Base-by-base conservation (phyloP, 768 basidiomycete species). In the Boletus sensibilis region DNA sequence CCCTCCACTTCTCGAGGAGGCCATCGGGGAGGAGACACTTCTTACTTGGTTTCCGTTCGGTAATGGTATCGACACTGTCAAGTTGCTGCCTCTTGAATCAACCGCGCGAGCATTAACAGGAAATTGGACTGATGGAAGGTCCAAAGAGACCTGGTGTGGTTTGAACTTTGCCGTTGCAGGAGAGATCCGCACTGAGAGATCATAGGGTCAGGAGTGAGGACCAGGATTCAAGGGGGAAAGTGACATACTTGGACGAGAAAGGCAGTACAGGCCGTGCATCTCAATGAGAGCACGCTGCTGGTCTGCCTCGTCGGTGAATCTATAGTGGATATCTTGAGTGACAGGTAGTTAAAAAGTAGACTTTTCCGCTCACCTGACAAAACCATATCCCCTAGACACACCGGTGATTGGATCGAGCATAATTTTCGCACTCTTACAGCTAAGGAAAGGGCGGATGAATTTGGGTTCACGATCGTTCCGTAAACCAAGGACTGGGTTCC, bases 381-480 rank as follows among this genome's bases (percentile, higher is more conserved):
- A 96, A 29, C 94, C 94, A 71, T 95, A 96, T 4, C 94, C 94
- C 58, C 92, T 81, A 29, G 90, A 92, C 21, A 93, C 84, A 18
- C 93, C 93, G 5, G 92, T 93, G 21, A 88, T 82, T 2, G 94
- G 92, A 71, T 94, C 92, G 46, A 93, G 76, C 92, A 94, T 94
- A 61, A 93, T 96, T 77, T 94, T 94, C 31, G 94, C 94, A 70
- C 92, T 94, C 77, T 93, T 94, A 75, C 93, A 94, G 70, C 92
- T 94, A 37, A 84, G 73, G 75, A 96, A 97, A 3, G 92, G 91
- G 9, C 86, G 82, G 52, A 95, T 92, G 61, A 92, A 90, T 70
- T 91, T 90, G 20, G 92, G 92, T 69, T 90, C 90, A 55, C 92
- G 81, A 68, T 94, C 91, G 67, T 88, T 89, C 56, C 91, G 82